Conservation (phyloP, 495 filamentous ascomycete genomes). For the Aspergillus mulundensis region DNA sequence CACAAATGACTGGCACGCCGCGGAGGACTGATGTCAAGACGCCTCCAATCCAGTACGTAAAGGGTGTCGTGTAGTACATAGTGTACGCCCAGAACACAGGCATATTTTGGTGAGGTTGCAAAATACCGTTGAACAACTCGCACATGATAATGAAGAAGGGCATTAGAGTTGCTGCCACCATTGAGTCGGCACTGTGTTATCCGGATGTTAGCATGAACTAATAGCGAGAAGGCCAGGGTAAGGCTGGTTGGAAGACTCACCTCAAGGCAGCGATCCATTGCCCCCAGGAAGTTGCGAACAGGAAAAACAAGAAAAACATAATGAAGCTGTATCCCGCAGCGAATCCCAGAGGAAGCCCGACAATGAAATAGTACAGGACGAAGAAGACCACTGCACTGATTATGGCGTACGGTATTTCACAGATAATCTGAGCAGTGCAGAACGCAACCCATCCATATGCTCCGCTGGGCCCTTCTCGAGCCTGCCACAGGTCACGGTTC, state of each 20-base stretch:
- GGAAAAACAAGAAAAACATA: constrained; percentile 72
- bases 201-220: constrained; percentile 14
- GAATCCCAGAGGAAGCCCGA: constrained; percentile 53
- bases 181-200: constrained; percentile 47
- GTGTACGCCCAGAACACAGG: constrained; percentile 76
- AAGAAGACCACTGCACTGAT: constrained; percentile 69
- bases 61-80: constrained; percentile 78
- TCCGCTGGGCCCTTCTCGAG: constrained; percentile 71
- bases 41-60: constrained; percentile 78
- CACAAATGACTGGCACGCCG: constrained; percentile 56
- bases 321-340: constrained; percentile 77
- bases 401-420: constrained; percentile 72
- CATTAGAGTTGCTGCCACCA: constrained; percentile 71
- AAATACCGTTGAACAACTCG: constrained; percentile 71
- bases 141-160: constrained; percentile 60
- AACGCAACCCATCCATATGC: constrained; percentile 72
- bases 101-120: constrained; percentile 72
- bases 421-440: constrained; percentile 63
- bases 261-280: constrained; percentile 67
- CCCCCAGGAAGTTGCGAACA: constrained; percentile 70
- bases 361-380: constrained; percentile 69
- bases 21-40: constrained; percentile 71
- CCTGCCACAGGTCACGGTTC: constrained; percentile 64
- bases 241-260: constrained; percentile 18
- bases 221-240: neutral